phyloP scores from a whole-genome alignment of 495 filamentous ascomycete species.

The Entonaema liquescens region DNA sequence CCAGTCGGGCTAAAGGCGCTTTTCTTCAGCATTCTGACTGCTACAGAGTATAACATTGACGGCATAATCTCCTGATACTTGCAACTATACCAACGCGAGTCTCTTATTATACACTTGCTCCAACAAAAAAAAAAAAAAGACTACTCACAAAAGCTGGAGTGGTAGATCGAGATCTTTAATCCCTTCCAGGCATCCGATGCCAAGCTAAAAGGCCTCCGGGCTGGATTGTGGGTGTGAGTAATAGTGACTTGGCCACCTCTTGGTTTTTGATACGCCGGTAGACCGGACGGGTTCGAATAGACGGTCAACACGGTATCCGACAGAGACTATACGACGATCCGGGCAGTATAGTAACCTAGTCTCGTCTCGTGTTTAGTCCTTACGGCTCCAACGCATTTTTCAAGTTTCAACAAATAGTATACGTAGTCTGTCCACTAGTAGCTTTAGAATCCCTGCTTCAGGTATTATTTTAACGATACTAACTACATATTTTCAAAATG shows the following conservation, averaged over 20 bases:
- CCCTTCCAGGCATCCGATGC: constrained; percentile 21
- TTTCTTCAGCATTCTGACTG: constrained; percentile 12
- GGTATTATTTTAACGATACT: constrained; percentile 17
- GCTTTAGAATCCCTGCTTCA: background rate
- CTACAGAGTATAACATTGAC: constrained; percentile 29
- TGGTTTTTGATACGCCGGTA: background rate
- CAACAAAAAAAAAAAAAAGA: background rate
- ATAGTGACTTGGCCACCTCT: constrained; percentile 2
- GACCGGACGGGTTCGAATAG: constrained; percentile 9
- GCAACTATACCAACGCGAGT: background rate
- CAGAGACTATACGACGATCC: constrained; percentile 5
- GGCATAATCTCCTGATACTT: constrained; percentile 21
- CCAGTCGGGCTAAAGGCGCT: constrained; percentile 33
- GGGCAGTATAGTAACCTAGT: background rate
- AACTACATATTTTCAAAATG: constrained; percentile 10
- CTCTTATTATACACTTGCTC: background rate
- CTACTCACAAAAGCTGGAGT: background rate
- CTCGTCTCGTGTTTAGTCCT: background rate
- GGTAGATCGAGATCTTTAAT: constrained; percentile 28
- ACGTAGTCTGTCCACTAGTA: constrained; percentile 10
- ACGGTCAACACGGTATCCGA: constrained; percentile 14
- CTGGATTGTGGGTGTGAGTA: constrained; percentile 20
- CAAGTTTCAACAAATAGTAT: constrained; percentile 1
- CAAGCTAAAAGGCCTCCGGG: constrained; percentile 23
- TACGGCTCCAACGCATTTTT: background rate